Base-by-base conservation (phyloP, 108 stramenopile species). In the Chaetoceros tenuissimus region DNA sequence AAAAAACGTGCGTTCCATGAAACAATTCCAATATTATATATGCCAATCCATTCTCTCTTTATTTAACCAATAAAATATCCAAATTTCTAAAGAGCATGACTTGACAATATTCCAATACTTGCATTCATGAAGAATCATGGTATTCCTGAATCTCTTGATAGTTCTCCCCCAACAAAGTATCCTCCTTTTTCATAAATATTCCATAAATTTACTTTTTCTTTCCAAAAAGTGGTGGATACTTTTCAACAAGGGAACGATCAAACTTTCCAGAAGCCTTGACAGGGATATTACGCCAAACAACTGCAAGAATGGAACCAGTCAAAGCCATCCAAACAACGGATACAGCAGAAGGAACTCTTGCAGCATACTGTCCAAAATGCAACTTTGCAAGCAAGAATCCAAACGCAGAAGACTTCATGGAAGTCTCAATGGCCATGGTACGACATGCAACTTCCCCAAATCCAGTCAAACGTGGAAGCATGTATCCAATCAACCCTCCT, bases 241-340 rank as follows among this genome's bases (percentile, higher is more conserved):
- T 67, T 34, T 67, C 63, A 13, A 71, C 57, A 19, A 57, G 40
- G 26, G 34, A 51, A 28, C 58, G 28, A 54, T 59, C 69, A 34
- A 31, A 64, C 5, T 56, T 7, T 48, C 77, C 74, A 25, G 46
- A 68, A 18, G 73, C 78, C 34, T 77, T 77, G 44, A 97, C 96
- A 28, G 95, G 95, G 57, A 95, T 92, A 80, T 84, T 95, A 58
- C 97, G 77, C 95, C 95, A 98, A 31, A 95, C 62, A 57, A 98
- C 95, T 13, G 97, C 94, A 59, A 98, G 63, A 45, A 92, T 66
- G 60, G 78, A 79, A 28, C 94, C 97, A 1, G 90, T 94, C 72
- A 98, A 79, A 3, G 97, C 94, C 97, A 98, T 95, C 97, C 97
- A 98, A 5, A 98, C 95, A 3, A 98, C 93, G 60, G 85, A 87